phyloP scores from a whole-genome alignment of 768 basidiomycete genomes.

The Lactarius hatsudake region DNA sequence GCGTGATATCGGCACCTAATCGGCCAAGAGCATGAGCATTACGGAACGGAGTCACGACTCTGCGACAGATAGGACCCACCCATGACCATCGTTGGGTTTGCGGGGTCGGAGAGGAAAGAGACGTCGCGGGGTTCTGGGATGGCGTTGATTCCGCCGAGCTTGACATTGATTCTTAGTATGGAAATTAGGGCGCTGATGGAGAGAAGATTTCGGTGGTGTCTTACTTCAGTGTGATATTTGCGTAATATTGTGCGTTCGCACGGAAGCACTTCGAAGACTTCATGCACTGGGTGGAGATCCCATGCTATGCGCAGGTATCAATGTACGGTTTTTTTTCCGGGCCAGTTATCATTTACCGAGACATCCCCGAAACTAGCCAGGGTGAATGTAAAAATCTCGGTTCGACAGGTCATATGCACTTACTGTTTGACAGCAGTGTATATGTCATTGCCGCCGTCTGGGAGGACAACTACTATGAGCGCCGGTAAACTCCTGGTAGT shows the following conservation, averaged over 20 bases:
- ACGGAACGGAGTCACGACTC: background rate
- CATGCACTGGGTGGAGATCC: constrained; percentile 78
- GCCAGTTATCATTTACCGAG: background rate
- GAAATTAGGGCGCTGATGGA: constrained; percentile 2
- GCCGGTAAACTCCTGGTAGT: constrained; percentile 35
- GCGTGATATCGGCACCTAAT: constrained; percentile 74
- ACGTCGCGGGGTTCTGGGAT: constrained; percentile 67
- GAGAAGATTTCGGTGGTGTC: constrained; percentile 26
- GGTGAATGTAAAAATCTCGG: background rate
- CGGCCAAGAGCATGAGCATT: background rate
- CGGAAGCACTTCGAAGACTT: constrained; percentile 59
- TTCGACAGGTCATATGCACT: constrained; percentile 31
- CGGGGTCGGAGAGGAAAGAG: constrained; percentile 59
- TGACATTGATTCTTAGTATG: constrained; percentile 68
- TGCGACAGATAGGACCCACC: constrained; percentile 40
- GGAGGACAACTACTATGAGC: constrained; percentile 18
- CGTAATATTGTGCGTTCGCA: constrained; percentile 73
- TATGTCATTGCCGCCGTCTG: constrained; percentile 57
- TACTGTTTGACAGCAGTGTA: constrained; percentile 79
- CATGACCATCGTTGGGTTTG: constrained; percentile 74
- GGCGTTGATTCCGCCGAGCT: constrained; percentile 78
- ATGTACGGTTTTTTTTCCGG: background rate
- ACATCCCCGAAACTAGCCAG: constrained; percentile 13
- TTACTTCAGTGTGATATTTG: constrained; percentile 76
- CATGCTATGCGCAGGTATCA: constrained; percentile 38